These are phyloP conservation scores for Alternaria incomplexa DNA, from an alignment of 2,329 filamentous ascomycete species.

Conservation along the genomic window DNA sequence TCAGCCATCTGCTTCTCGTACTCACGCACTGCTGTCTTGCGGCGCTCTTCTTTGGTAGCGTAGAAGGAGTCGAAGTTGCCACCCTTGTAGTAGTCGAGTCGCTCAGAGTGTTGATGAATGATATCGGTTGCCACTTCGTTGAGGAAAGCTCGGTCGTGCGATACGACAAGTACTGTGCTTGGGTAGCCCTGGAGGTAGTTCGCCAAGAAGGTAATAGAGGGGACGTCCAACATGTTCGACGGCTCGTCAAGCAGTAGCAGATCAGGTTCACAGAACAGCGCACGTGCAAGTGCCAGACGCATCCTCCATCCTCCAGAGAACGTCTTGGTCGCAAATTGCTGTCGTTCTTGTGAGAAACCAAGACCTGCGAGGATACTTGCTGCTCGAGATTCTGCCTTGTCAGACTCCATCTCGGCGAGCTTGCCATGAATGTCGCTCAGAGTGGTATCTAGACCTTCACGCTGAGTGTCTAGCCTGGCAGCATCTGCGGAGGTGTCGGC, in stretches of 20 bases:
- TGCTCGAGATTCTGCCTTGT: slow-evolving; percentile 94
- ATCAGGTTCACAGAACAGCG: slow-evolving; percentile 97
- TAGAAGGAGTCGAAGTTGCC: slow-evolving; percentile 83
- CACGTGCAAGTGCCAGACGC: slow-evolving; percentile 91
- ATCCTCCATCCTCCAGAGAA: slow-evolving; percentile 99
- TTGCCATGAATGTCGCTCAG: slow-evolving; percentile 91
- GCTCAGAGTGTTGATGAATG: slow-evolving; percentile 95
- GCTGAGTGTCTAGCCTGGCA: slow-evolving; percentile 80
- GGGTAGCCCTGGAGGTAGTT: slow-evolving; percentile 95
- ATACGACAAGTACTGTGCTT: slow-evolving; percentile 93
- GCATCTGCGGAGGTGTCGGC: slow-evolving; percentile 94
- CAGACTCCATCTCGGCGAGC: slow-evolving; percentile 97
- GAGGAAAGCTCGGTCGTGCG: slow-evolving; percentile 97
- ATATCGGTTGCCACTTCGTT: slow-evolving; percentile 99
- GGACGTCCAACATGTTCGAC: slow-evolving; percentile 99
- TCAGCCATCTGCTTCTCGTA: slow-evolving; percentile 98
- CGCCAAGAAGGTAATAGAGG: slow-evolving; percentile 97
- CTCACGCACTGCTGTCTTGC: slow-evolving; percentile 94
- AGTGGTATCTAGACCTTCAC: slow-evolving; percentile 88
- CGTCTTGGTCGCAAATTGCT: slow-evolving; percentile 92
- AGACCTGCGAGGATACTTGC: slow-evolving; percentile 96
- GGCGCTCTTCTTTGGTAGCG: slow-evolving; percentile 93
- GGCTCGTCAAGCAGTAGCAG: slow-evolving; percentile 96
- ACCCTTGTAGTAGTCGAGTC: slow-evolving; percentile 97
- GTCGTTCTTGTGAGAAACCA: slow-evolving; percentile 91